Base-by-base conservation (phyloP, 495 filamentous ascomycete genomes). In the Podospora bellae-mahoneyi region DNA sequence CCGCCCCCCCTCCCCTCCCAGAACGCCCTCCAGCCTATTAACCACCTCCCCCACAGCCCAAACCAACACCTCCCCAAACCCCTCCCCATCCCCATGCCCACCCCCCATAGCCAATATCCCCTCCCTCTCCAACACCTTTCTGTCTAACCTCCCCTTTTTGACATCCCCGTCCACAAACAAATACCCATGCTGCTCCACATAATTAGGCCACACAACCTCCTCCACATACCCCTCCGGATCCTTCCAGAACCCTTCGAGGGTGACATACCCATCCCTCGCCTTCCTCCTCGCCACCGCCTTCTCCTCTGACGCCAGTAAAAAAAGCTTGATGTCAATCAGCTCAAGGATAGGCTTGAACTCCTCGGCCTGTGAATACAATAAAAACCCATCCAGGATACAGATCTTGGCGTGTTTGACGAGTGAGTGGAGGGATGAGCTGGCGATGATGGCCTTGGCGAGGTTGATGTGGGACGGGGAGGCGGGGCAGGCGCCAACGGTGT, bases 211-310 rank as follows among this genome's bases (percentile, higher is more conserved):
- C 3, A 99, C 95, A 66, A 99, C 85, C 78, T 90, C 85, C 72
- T 99, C 95, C 59, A 97, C 93, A 78, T 97, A 99, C 0, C 92
- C 93, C 1, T 91, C 91, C 2, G 95, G 95, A 76, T 99, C 95
- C 20, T 86, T 84, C 95, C 94, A 99, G 80, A 96, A 97, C 18
- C 94, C 94, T 76, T 89, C 90, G 63, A 91, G 81, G 26, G 93
- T 97, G 26, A 94, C 92, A 82, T 97, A 99, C 44, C 92, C 93
- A 71, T 81, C 87, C 73, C 95, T 80, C 2, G 86, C 85, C 74
- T 91, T 91, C 44, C 95, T 78, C 9, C 95, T 80, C 28, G 72
- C 72, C 71, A 90, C 91, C 0, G 90, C 91, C 27, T 81, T 80
- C 1, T 73, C 75, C 60, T 86, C 87, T 26, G 83, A 79, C 0